A percentile compares a stretch with the other conserved stretches of the same genome.
Evolutionary conservation across 192 early-diverging fungal genomes (phyloP).

Genomic region (Coemansia sp.): DNA sequence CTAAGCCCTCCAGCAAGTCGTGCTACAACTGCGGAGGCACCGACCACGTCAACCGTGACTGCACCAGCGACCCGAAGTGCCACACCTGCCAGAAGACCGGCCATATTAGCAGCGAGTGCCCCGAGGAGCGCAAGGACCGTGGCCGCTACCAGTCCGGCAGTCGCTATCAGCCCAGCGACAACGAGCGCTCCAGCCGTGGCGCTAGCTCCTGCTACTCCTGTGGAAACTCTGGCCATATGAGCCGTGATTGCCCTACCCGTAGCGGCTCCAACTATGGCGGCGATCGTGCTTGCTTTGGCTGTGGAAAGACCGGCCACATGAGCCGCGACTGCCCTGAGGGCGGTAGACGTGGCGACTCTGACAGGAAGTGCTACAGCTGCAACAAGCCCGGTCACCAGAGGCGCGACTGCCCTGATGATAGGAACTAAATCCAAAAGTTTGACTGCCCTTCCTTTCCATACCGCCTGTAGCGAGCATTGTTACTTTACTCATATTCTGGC

Average conservation of each 20-base stretch:
- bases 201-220: conserved; percentile 55
- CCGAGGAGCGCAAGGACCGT: conserved; percentile 17
- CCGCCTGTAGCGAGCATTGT: neutral
- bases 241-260: conserved; percentile 52
- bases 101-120: conserved; percentile 43
- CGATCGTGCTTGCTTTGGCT: conserved; percentile 54
- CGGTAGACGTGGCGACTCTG: neutral
- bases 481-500: neutral
- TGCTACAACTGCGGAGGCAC: conserved; percentile 57
- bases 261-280: conserved; percentile 9
- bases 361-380: conserved; percentile 57
- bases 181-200: conserved; percentile 49
- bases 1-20: conserved; percentile 29
- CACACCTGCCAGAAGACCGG: conserved; percentile 47
- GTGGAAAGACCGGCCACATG: conserved; percentile 51
- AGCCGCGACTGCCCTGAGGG: conserved; percentile 44
- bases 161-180: conserved; percentile 51
- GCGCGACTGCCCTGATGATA: conserved; percentile 42
- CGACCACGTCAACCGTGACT: conserved; percentile 53
- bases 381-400: conserved; percentile 46
- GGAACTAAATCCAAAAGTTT: neutral
- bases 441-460: neutral
- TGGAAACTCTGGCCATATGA: conserved; percentile 46
- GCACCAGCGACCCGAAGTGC: conserved; percentile 37
- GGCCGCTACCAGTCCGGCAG: neutral